Evolutionary conservation across 2,329 filamentous ascomycete species (phyloP).

Genomic region (Penicillium sp.): DNA sequence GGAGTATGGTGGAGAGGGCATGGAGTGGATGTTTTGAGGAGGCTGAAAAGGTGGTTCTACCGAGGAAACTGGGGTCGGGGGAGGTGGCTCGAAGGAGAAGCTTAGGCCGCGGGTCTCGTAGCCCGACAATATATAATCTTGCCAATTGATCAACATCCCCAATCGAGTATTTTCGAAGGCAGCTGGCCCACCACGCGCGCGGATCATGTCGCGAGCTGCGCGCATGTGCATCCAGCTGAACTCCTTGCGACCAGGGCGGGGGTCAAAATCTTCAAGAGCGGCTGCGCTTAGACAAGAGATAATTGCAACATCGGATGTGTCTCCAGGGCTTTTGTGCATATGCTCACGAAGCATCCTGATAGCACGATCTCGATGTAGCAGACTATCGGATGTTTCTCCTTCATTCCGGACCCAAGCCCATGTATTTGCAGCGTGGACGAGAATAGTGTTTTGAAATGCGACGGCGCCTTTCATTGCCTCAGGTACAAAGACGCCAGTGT

Average conservation of each 20-base stretch:
- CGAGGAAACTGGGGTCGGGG: constrained; percentile 5
- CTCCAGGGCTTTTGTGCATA: constrained; percentile 33
- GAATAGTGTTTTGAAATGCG: constrained; percentile 44
- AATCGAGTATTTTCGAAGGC: constrained; percentile 42
- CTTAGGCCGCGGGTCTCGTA: constrained; percentile 40
- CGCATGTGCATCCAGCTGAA: constrained; percentile 48
- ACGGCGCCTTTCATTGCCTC: constrained; percentile 46
- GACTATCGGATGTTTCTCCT: constrained; percentile 33
- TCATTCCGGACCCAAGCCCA: constrained; percentile 43
- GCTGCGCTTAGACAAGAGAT: constrained; percentile 45
- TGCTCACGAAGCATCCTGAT: constrained; percentile 41
- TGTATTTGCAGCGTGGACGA: constrained; percentile 45
- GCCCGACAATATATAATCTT: constrained; percentile 46
- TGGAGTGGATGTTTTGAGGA: constrained; percentile 11
- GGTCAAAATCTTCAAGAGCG: constrained; percentile 46
- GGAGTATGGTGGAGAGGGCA: constrained; percentile 30
- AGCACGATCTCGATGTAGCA: constrained; percentile 38
- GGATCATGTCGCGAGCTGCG: constrained; percentile 43
- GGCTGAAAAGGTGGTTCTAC: constrained; percentile 9
- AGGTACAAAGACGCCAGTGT: constrained; percentile 43
- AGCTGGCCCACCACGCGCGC: constrained; percentile 40
- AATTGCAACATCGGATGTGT: constrained; percentile 44
- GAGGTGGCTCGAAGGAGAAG: constrained; percentile 37
- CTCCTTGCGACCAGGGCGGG: constrained; percentile 41
- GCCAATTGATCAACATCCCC: constrained; percentile 48